Percentiles rank a stretch among this genome's conserved stretches.
Evolutionary conservation across 805 yeast genomes (phyloP).

Genomic region (Groenewaldozyma tartarivorans): DNA sequence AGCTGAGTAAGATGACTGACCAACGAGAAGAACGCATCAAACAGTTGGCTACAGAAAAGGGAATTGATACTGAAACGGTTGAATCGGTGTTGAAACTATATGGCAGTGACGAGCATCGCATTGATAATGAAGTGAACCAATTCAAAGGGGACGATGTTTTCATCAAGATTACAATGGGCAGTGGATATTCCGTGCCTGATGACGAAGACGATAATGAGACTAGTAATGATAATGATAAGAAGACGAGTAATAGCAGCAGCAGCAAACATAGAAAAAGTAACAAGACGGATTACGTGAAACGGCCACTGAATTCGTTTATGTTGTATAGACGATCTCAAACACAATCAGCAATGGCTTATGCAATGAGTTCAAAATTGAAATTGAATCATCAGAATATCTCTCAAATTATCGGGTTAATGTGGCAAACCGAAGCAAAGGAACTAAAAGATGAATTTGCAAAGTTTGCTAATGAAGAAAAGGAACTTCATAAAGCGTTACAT

Average conservation of each 20-base stretch:
- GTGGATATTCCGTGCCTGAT: constrained; percentile 5
- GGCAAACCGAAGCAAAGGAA: constrained; percentile 34
- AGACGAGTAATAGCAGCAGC: neutral
- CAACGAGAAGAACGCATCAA: constrained; percentile 19
- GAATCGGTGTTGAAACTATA: constrained; percentile 20
- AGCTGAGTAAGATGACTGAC: constrained; percentile 20
- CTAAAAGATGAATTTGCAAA: constrained; percentile 31
- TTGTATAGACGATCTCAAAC: constrained; percentile 36
- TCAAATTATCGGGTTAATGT: constrained; percentile 36
- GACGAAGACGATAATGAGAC: constrained; percentile 3
- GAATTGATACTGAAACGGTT: constrained; percentile 21
- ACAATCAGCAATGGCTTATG: constrained; percentile 30
- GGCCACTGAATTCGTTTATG: constrained; percentile 42
- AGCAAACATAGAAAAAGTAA: constrained; percentile 14
- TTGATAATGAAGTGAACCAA: constrained; percentile 17
- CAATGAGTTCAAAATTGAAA: constrained; percentile 22
- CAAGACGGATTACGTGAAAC: constrained; percentile 28
- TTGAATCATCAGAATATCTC: constrained; percentile 35
- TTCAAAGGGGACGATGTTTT: constrained; percentile 18
- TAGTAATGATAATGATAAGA: constrained; percentile 8
- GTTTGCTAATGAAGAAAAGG: constrained; percentile 34
- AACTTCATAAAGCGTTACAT: constrained; percentile 31
- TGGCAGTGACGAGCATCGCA: constrained; percentile 10
- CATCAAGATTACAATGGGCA: constrained; percentile 20
- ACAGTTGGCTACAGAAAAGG: constrained; percentile 20